Conservation (phyloP, 2,329 filamentous ascomycete genomes). For the Exutisphaerella laricina region DNA sequence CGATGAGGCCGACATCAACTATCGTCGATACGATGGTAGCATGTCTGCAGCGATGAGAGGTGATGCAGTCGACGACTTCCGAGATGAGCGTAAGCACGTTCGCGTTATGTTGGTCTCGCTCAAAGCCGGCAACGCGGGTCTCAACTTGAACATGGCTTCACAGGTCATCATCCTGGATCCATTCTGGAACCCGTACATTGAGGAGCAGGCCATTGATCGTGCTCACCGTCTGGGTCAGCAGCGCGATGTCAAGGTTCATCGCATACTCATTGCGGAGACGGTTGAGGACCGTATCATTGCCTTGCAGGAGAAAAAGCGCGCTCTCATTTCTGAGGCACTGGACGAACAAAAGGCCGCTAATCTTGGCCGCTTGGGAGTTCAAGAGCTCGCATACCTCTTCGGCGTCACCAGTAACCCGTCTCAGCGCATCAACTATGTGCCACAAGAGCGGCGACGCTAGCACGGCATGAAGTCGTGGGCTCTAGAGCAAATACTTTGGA, state of each 20-base stretch:
- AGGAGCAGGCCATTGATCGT: constrained; percentile 86
- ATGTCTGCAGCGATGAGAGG: constrained; percentile 65
- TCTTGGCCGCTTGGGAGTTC: constrained; percentile 59
- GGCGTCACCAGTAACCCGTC: constrained; percentile 32
- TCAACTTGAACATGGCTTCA: constrained; percentile 77
- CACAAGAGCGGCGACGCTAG: too few relatives aligned
- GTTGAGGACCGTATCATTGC: constrained; percentile 82
- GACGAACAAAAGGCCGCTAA: constrained; percentile 66
- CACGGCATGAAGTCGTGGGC: not conserved
- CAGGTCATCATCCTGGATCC: constrained; percentile 88
- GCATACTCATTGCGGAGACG: constrained; percentile 68
- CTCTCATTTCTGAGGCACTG: constrained; percentile 70
- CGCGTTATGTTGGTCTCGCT: constrained; percentile 70
- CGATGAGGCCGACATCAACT: constrained; percentile 50
- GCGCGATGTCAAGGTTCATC: constrained; percentile 69
- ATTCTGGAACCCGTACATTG: constrained; percentile 91
- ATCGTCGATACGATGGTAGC: constrained; percentile 69
- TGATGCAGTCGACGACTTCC: constrained; percentile 62
- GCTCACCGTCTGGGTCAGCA: constrained; percentile 82
- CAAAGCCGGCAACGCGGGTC: constrained; percentile 75
- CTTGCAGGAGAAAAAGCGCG: constrained; percentile 72
- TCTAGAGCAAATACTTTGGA: too few relatives aligned
- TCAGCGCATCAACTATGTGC: constrained; percentile 21
- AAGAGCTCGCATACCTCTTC: constrained; percentile 68
- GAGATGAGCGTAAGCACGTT: constrained; percentile 52